A percentile compares a stretch with the other conserved stretches of the same genome.
Conservation (phyloP, 2,329 filamentous ascomycete genomes). For the Gnomoniopsis sp. region DNA sequence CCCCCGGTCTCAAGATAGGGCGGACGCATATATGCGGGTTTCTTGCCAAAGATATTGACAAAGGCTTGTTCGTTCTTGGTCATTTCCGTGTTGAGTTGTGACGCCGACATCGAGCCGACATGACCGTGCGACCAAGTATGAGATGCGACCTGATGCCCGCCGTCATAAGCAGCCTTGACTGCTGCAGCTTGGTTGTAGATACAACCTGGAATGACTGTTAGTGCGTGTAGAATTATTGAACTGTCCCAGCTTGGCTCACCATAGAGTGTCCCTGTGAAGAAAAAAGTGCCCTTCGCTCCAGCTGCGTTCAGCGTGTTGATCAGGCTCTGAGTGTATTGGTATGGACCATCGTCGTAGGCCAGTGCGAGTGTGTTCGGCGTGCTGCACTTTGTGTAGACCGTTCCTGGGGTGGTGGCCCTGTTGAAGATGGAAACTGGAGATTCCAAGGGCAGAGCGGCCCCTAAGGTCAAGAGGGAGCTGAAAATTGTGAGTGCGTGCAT, state of each 20-base stretch:
- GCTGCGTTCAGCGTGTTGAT: slow-evolving; percentile 48
- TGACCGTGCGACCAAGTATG: slow-evolving; percentile 52
- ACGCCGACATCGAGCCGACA: slow-evolving; percentile 36
- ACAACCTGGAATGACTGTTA: slow-evolving; percentile 28
- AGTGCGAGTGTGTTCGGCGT: slow-evolving; percentile 44
- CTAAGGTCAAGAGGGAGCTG: slow-evolving; percentile 1
- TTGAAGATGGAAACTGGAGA: slow-evolving; percentile 38
- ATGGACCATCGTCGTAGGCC: slow-evolving; percentile 54
- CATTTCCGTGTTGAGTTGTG: slow-evolving; percentile 45
- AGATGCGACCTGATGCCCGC: slow-evolving; percentile 51
- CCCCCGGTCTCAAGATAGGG: slow-evolving; percentile 47
- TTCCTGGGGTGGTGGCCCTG: slow-evolving; percentile 36
- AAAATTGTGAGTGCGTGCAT: slow-evolving; percentile 1
- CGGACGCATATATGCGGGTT: slow-evolving; percentile 48
- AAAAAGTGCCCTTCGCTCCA: slow-evolving; percentile 51
- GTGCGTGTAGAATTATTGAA: no score
- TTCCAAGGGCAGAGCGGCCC: background rate
- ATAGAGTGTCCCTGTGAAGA: slow-evolving; percentile 49
- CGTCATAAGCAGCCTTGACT: slow-evolving; percentile 49
- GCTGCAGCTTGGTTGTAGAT: slow-evolving; percentile 47
- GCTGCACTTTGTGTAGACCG: slow-evolving; percentile 42
- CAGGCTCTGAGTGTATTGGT: slow-evolving; percentile 43
- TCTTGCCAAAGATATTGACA: slow-evolving; percentile 46
- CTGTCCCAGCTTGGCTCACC: slow-evolving; percentile 28
- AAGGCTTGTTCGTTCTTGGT: slow-evolving; percentile 47